These are phyloP conservation scores for Eleusine coracana DNA, from an alignment of 176 grass and related monocot genomes.

Conservation along the genomic window DNA sequence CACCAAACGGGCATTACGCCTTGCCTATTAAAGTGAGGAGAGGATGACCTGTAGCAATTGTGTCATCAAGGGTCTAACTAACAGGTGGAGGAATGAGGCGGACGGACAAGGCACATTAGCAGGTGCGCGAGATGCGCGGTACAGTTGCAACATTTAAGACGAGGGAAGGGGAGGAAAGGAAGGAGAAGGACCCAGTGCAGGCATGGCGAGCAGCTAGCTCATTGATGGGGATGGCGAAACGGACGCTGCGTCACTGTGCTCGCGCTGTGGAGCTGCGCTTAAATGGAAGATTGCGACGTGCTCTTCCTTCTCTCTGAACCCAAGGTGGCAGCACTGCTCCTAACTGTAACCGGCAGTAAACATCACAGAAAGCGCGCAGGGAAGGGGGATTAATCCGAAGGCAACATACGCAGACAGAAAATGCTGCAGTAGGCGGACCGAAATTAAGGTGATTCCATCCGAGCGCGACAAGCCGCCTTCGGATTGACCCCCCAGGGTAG, in stretches of 20 bases:
- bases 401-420: not conserved
- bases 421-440: constrained; percentile 10
- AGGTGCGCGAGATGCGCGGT: constrained; percentile 29
- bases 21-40: not conserved
- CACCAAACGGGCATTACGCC: constrained; percentile 18
- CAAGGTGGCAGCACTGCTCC: not conserved
- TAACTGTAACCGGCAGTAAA: not conserved
- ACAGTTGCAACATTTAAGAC: constrained; percentile 38
- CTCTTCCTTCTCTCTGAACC: not conserved
- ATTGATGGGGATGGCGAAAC: constrained; percentile 48
- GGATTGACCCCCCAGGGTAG: not conserved
- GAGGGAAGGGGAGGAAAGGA: not conserved
- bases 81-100: not conserved
- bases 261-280: constrained; percentile 10
- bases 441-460: constrained; percentile 16
- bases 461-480: constrained; percentile 22
- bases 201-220: constrained; percentile 25
- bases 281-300: constrained; percentile 38
- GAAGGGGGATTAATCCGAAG: not conserved
- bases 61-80: constrained; percentile 34
- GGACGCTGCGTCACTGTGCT: constrained; percentile 40
- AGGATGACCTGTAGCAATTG: constrained; percentile 45
- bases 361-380: not conserved
- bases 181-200: not conserved
- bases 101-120: constrained; percentile 27